Conservation (phyloP, 73 alveolate genomes). For the Paramecium sexaurelia region DNA sequence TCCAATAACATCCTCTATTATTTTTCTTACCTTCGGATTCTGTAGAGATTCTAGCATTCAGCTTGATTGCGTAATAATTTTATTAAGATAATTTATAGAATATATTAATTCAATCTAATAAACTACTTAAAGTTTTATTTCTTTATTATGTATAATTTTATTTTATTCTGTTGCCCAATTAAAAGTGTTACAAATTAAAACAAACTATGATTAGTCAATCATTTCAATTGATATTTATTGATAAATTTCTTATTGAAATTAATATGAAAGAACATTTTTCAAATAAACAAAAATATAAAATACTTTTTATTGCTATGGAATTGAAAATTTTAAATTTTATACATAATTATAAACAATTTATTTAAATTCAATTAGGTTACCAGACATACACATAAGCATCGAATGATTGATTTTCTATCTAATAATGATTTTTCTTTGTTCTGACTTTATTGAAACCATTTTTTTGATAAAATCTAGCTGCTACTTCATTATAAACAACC, state of each 20-base stretch:
- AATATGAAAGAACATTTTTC: too few species aligned
- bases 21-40: not conserved
- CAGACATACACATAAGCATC: conserved; percentile 62
- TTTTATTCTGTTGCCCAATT: too few species aligned
- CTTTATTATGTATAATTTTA: not conserved
- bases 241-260: too few species aligned
- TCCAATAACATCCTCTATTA: conserved; percentile 6
- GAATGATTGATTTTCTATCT: conserved; percentile 19
- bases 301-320: too few species aligned
- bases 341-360: not conserved
- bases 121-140: not conserved
- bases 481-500: conserved; percentile 46
- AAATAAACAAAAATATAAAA: too few species aligned
- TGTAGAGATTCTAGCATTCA: not conserved
- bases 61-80: not conserved
- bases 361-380: not conserved
- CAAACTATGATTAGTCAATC: too few species aligned
- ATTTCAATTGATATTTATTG: too few species aligned
- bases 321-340: not conserved
- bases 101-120: not conserved
- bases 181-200: too few species aligned
- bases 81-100: not conserved
- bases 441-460: conserved; percentile 34
- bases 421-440: conserved; percentile 34
- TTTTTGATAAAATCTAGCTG: conserved; percentile 42